Evolutionary conservation across 768 basidiomycete species (phyloP), one percentile per base, ranked within the genome.

Genomic region (Asterophora parasitica): DNA sequence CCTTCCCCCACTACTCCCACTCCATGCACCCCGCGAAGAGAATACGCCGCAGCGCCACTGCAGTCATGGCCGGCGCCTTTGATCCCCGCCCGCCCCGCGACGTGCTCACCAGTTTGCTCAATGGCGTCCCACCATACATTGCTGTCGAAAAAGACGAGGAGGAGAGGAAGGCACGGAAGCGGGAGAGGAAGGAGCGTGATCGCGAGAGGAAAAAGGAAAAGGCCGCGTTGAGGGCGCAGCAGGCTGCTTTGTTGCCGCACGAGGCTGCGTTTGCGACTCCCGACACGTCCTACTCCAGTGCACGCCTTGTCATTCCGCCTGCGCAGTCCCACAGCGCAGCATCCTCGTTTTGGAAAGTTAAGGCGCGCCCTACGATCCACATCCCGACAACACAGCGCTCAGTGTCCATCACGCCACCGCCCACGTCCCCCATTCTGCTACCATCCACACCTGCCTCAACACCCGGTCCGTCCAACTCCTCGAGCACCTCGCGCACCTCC

Each of bases 61-160:
- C 81, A 7, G 83, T 90, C 34, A 77, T 89, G 66, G 81, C 86
- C 0, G 88, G 88, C 55, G 69, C 74, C 61, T 88, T 87, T 64
- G 88, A 90, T 69, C 62, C 73, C 4, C 75, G 75, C 15, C 81
- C 83, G 0, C 60, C 74, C 31, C 78, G 88, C 61, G 87, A 90
- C 66, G 85, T 85, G 53, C 73, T 91, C 54, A 90, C 88, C 11
- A 86, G 83, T 64, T 64, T 89, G 42, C 69, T 90, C 58, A 89
- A 89, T 58, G 86, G 87, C 42, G 83, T 88, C 26, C 76, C 75
- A 0, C 78, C 78, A 6, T 83, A 87, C 64, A 75, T 78, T 51
- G 74, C 67, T 12, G 76, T 81, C 20, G 84, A 85, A 67, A 76
- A 71, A 48, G 77, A 81, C 26, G 82, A 83, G 52, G 77, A 79